A percentile compares a stretch with the other conserved stretches of the same genome.
Conservation (phyloP, 108 stramenopile species). For the Aureococcus anophagefferens region DNA sequence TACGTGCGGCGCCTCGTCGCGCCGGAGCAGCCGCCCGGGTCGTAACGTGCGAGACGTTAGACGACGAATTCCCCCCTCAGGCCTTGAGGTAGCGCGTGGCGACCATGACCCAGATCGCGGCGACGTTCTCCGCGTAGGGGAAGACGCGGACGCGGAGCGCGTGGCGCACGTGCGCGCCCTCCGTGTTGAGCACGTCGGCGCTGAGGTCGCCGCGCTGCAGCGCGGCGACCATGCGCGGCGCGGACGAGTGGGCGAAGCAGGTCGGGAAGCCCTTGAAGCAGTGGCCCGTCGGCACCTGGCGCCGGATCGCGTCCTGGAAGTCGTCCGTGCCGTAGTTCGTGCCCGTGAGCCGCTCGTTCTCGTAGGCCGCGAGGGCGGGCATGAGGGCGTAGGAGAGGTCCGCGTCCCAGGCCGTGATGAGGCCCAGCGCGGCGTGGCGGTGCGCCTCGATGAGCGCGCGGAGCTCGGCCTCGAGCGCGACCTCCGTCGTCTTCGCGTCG, state of each 20-base stretch:
- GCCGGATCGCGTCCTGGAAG: slow-evolving; percentile 32
- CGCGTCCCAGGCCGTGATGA: slow-evolving; percentile 21
- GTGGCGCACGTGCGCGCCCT: slow-evolving; percentile 28
- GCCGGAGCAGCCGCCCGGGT: neutral
- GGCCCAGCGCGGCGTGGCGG: slow-evolving; percentile 19
- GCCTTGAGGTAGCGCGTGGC: slow-evolving; percentile 23
- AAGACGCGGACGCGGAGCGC: slow-evolving; percentile 37
- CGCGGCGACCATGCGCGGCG: slow-evolving; percentile 18
- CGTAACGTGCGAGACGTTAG: neutral
- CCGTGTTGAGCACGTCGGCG: slow-evolving; percentile 23
- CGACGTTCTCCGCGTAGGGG: slow-evolving; percentile 30
- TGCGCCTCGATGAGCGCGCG: slow-evolving; percentile 13
- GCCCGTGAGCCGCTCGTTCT: slow-evolving; percentile 30
- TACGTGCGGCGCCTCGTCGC: neutral
- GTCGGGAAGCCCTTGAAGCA: slow-evolving; percentile 46
- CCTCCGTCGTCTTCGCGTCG: neutral
- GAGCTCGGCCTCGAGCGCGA: slow-evolving; percentile 24
- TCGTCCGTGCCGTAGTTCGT: slow-evolving; percentile 20
- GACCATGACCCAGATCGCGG: slow-evolving; percentile 47
- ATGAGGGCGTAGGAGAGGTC: slow-evolving; percentile 21
- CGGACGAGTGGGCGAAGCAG: slow-evolving; percentile 26
- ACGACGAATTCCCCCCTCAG: no score
- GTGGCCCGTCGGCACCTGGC: slow-evolving; percentile 28
- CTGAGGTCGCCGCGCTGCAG: slow-evolving; percentile 23
- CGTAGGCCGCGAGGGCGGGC: slow-evolving; percentile 33